Percentiles rank a stretch among this genome's conserved stretches.
These are phyloP conservation scores for Candolleomyces eurysporus DNA, from an alignment of 768 basidiomycete species.

Conservation along the genomic window DNA sequence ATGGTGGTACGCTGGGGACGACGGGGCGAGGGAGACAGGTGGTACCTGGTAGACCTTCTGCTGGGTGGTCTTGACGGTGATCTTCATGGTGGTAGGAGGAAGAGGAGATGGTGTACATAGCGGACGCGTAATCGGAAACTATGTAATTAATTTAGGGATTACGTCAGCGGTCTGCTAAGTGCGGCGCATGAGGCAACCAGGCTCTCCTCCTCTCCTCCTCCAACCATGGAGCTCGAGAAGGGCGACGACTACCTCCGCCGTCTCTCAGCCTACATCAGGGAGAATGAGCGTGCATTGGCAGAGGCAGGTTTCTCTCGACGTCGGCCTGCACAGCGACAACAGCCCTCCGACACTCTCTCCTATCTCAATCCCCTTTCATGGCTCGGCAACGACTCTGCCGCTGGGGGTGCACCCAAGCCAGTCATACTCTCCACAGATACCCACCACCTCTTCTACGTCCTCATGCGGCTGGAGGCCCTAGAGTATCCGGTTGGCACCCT, in stretches of 20 bases:
- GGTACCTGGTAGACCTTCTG: constrained; percentile 85
- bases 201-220: constrained; percentile 12
- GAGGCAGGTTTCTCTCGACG: constrained; percentile 50
- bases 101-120: constrained; percentile 2
- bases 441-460: constrained; percentile 84
- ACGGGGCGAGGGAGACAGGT: neutral
- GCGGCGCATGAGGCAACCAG: neutral
- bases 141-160: constrained; percentile 10
- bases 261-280: constrained; percentile 67
- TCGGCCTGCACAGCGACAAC: constrained; percentile 43
- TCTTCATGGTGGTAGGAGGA: constrained; percentile 62
- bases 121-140: constrained; percentile 13
- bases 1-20: neutral
- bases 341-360: constrained; percentile 30
- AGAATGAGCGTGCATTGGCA: constrained; percentile 72
- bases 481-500: constrained; percentile 77
- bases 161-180: constrained; percentile 4
- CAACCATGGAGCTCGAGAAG: constrained; percentile 44
- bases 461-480: constrained; percentile 82
- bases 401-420: constrained; percentile 41
- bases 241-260: constrained; percentile 78
- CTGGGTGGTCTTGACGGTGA: constrained; percentile 93
- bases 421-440: constrained; percentile 69
- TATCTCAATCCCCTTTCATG: constrained; percentile 63
- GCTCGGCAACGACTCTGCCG: constrained; percentile 40